phyloP scores from a whole-genome alignment of 306 rosid genomes.

The Quercus agrifolia region DNA sequence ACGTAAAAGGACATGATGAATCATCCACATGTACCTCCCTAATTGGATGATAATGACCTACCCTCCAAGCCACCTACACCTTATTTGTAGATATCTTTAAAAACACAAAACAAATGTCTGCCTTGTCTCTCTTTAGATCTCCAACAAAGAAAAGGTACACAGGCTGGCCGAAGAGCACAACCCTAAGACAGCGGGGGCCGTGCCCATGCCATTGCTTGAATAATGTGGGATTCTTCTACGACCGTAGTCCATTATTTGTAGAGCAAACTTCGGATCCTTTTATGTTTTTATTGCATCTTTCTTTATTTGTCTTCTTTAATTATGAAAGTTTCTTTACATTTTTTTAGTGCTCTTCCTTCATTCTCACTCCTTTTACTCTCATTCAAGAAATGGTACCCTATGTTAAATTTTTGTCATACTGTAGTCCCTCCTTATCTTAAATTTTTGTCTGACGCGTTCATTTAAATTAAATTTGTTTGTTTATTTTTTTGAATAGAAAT shows the following conservation, averaged over 20 bases:
- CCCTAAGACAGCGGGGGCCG: neutral
- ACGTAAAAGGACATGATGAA: too few relatives aligned
- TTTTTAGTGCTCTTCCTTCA: constrained; percentile 8
- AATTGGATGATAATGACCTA: neutral
- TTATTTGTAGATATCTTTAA: too few relatives aligned
- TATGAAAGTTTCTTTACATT: neutral
- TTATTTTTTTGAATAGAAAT: neutral
- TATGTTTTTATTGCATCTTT: neutral
- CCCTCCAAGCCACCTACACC: neutral
- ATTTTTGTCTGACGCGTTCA: neutral
- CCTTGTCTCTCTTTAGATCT: neutral
- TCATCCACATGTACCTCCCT: neutral
- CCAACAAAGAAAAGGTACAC: neutral
- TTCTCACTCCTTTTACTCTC: constrained; percentile 3
- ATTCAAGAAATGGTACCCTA: neutral
- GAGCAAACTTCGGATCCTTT: neutral
- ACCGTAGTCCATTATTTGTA: neutral
- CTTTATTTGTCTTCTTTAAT: neutral
- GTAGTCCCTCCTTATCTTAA: neutral
- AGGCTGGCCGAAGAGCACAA: neutral
- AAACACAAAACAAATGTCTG: neutral
- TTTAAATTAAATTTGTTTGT: neutral
- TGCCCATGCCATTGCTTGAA: neutral
- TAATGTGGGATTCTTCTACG: neutral
- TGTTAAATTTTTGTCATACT: neutral